Evolutionary conservation across 371 early-diverging fungal genomes (phyloP).

Genomic region (Apophysomyces sp.): DNA sequence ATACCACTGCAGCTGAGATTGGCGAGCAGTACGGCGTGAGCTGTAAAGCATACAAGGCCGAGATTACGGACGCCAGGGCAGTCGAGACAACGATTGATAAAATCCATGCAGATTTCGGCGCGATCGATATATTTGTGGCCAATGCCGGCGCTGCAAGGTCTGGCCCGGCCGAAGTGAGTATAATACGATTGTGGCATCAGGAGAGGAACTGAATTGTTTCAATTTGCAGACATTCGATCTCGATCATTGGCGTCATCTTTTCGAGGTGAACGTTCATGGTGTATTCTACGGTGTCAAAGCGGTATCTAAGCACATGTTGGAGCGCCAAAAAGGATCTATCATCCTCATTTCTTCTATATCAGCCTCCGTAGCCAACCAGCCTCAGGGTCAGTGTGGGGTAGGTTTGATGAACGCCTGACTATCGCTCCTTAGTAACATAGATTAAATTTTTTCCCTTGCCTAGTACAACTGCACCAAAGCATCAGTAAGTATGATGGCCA

Average conservation of each 20-base stretch:
- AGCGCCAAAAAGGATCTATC: conserved; percentile 38
- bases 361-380: conserved; percentile 43
- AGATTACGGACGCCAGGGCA: conserved; percentile 29
- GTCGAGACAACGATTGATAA: conserved; percentile 31
- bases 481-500: conserved; percentile 48
- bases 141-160: conserved; percentile 45
- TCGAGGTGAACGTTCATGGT: conserved; percentile 51
- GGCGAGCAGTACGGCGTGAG: conserved; percentile 31
- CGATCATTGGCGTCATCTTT: conserved; percentile 35
- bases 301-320: conserved; percentile 32
- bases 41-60: conserved; percentile 46
- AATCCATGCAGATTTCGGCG: conserved; percentile 41
- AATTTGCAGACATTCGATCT: conserved; percentile 27
- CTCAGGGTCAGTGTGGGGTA: conserved; percentile 47
- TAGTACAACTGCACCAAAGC: conserved; percentile 48
- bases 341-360: conserved; percentile 48
- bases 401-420: conserved; percentile 6
- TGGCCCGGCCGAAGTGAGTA: conserved; percentile 34
- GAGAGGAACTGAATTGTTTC: not conserved
- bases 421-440: too few relatives aligned
- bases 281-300: conserved; percentile 46
- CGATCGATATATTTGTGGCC: conserved; percentile 48
- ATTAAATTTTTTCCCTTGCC: not conserved
- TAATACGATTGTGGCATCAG: not conserved
- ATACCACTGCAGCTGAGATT: conserved; percentile 36